These are phyloP conservation scores for Tuber brumale DNA, from an alignment of 495 filamentous ascomycete genomes.

Conservation along the genomic window DNA sequence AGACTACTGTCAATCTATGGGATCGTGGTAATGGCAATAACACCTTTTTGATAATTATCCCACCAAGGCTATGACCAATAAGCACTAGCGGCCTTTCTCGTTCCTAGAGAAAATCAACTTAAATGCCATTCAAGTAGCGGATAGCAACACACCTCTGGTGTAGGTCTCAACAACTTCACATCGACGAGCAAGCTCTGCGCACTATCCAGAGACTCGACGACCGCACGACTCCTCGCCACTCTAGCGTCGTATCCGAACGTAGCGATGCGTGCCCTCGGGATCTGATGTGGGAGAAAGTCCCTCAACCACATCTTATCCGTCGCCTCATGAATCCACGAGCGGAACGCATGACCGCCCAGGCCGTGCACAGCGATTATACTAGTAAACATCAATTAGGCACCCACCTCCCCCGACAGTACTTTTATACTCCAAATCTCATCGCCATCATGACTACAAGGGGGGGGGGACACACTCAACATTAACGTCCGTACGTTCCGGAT, in stretches of 20 bases:
- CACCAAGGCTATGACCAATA: constrained; percentile 33
- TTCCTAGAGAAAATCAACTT: constrained; percentile 11
- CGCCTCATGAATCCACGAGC: constrained; percentile 30
- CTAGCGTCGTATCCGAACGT: constrained; percentile 41
- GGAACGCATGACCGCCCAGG: constrained; percentile 28
- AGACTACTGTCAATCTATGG: not conserved
- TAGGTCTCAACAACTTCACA: not conserved
- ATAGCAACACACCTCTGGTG: not conserved
- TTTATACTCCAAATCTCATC: not conserved
- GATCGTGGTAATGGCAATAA: not conserved
- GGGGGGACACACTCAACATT: not conserved
- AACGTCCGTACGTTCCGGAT: not conserved
- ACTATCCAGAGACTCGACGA: not conserved
- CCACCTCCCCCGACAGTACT: not conserved
- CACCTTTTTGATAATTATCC: constrained; percentile 30
- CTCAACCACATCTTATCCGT: constrained; percentile 35
- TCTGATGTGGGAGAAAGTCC: constrained; percentile 37
- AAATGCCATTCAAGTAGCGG: not conserved
- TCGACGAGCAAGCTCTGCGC: not conserved
- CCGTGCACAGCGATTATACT: constrained; percentile 40
- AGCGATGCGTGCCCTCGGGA: constrained; percentile 39
- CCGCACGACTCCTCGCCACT: constrained; percentile 6
- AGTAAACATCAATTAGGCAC: not conserved
- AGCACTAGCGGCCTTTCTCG: constrained; percentile 29
- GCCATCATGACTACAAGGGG: not conserved